A percentile compares a stretch with the other conserved stretches of the same genome.
Evolutionary conservation across 306 rosid genomes (phyloP).

Genomic region (Cyamopsis tetragonoloba): DNA sequence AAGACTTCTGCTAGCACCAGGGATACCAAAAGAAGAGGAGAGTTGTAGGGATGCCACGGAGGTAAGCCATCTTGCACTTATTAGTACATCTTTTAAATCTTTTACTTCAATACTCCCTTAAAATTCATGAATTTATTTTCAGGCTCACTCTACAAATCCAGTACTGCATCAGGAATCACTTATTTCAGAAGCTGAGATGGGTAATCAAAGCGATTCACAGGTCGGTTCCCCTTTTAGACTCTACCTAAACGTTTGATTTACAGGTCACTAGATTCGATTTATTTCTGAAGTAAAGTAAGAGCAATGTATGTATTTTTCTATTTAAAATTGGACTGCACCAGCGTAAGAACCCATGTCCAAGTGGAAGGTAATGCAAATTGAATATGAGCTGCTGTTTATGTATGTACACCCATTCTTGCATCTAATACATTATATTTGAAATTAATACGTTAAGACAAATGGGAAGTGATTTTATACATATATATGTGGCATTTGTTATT

Average conservation of each 20-base stretch:
- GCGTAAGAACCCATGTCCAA: no score
- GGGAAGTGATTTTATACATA: neutral
- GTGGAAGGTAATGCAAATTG: no score
- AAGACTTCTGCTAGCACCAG: conserved; percentile 1
- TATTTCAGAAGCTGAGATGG: conserved; percentile 21
- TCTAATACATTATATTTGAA: neutral
- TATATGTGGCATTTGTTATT: neutral
- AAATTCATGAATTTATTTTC: no score
- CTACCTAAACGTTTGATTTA: conserved; percentile 5
- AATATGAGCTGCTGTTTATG: no score
- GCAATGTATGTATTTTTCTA: no score
- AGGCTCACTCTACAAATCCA: conserved; percentile 21
- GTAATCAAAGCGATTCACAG: conserved; percentile 18
- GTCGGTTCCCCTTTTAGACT: conserved; percentile 17
- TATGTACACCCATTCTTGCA: no score
- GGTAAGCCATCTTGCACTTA: conserved; percentile 25
- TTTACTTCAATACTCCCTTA: no score
- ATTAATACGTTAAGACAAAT: neutral
- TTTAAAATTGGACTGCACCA: no score
- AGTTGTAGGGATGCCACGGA: conserved; percentile 6
- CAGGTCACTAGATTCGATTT: neutral
- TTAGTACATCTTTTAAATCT: neutral
- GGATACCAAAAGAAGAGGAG: conserved; percentile 16
- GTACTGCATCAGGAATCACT: conserved; percentile 14
- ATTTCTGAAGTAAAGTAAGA: no score